A percentile compares a stretch with the other conserved stretches of the same genome.
phyloP scores from a whole-genome alignment of 2,329 filamentous ascomycete species.

The Ascochyta lentis region DNA sequence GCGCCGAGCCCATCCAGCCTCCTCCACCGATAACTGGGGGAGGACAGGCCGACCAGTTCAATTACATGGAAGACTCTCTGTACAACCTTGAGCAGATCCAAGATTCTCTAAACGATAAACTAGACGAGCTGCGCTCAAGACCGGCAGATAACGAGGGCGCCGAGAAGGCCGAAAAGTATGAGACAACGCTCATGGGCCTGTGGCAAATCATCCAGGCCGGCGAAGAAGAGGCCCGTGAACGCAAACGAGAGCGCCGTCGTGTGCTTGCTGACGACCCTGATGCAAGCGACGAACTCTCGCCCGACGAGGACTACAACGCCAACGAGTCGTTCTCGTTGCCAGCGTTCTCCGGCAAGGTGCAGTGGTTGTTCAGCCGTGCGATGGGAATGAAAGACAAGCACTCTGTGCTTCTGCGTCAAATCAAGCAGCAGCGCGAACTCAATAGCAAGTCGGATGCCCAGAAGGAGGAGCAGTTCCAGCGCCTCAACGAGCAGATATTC shows the following conservation, averaged over 20 bases:
- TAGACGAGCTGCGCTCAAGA: conserved; percentile 36
- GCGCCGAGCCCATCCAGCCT: conserved; percentile 58
- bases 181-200: conserved; percentile 57
- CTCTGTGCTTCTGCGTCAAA: conserved; percentile 84
- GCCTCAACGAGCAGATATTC: conserved; percentile 52
- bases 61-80: conserved; percentile 70
- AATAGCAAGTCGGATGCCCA: conserved; percentile 80
- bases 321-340: conserved; percentile 73
- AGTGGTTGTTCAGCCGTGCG: conserved; percentile 78
- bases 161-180: conserved; percentile 53
- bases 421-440: conserved; percentile 92
- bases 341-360: conserved; percentile 79
- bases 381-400: conserved; percentile 85
- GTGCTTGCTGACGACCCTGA: conserved; percentile 59
- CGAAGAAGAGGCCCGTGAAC: conserved; percentile 50
- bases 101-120: conserved; percentile 38
- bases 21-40: conserved; percentile 65
- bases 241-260: conserved; percentile 44
- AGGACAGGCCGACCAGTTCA: conserved; percentile 70
- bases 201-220: conserved; percentile 60
- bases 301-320: conserved; percentile 65
- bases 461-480: conserved; percentile 48
- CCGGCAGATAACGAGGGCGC: conserved; percentile 25
- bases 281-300: conserved; percentile 66
- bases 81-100: conserved; percentile 50